Evolutionary conservation across 2,329 filamentous ascomycete species (phyloP).

Genomic region (Lachnellula occidentalis): DNA sequence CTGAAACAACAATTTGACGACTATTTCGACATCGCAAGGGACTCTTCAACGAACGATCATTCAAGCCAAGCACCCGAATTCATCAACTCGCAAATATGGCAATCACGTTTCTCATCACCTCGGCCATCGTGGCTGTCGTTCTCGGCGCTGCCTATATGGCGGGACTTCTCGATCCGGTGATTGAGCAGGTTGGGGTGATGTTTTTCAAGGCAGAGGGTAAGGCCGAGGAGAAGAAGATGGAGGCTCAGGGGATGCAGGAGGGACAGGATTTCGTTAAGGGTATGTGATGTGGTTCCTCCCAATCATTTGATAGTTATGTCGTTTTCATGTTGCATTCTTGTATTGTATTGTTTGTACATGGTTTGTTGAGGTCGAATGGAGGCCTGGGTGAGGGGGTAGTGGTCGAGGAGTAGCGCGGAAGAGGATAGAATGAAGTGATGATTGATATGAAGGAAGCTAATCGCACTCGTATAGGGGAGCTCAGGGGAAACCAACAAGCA

Average conservation of each 20-base stretch:
- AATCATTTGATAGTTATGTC: too few species aligned
- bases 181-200: conserved; percentile 34
- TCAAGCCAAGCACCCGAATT: too few species aligned
- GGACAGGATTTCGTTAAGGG: conserved; percentile 31
- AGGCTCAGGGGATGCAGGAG: conserved; percentile 35
- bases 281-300: neutral
- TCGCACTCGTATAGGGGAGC: conserved; percentile 25
- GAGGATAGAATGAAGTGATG: too few species aligned
- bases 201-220: conserved; percentile 38
- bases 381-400: too few species aligned
- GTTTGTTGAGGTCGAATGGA: too few species aligned
- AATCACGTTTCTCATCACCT: conserved; percentile 26
- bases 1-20: too few species aligned
- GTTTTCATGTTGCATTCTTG: too few species aligned
- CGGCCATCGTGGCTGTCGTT: conserved; percentile 28
- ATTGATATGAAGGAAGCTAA: neutral
- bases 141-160: conserved; percentile 34
- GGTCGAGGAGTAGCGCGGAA: too few species aligned
- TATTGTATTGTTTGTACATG: too few species aligned
- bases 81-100: conserved; percentile 14
- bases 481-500: conserved; percentile 35
- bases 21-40: too few species aligned
- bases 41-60: too few species aligned
- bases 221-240: conserved; percentile 36
- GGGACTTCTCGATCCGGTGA: conserved; percentile 35